These are phyloP conservation scores for Vishniacozyma victoriae DNA, from an alignment of 768 basidiomycete species.

Conservation along the genomic window DNA sequence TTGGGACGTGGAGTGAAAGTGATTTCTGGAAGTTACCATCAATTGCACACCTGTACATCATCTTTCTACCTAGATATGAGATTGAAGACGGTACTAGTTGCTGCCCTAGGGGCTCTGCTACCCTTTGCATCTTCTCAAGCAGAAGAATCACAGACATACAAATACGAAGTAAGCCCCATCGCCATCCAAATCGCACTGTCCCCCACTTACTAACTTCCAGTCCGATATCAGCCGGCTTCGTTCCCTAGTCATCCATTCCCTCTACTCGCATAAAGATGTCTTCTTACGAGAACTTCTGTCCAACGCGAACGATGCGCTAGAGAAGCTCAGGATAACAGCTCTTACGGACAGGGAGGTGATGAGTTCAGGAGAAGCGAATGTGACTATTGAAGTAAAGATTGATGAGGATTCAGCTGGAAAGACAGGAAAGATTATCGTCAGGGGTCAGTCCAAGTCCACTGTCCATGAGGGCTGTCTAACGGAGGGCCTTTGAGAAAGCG, in stretches of 20 bases:
- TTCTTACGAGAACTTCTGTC: slow-evolving; percentile 59
- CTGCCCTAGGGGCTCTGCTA: neutral
- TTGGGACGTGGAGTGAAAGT: neutral
- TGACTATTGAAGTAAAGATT: slow-evolving; percentile 74
- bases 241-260: slow-evolving; percentile 77
- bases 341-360: slow-evolving; percentile 70
- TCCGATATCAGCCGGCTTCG: slow-evolving; percentile 89
- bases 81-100: neutral
- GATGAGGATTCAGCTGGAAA: slow-evolving; percentile 56
- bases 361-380: slow-evolving; percentile 65
- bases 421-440: slow-evolving; percentile 67
- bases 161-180: slow-evolving; percentile 24
- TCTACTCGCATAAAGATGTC: slow-evolving; percentile 50
- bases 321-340: slow-evolving; percentile 80
- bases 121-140: slow-evolving; percentile 2
- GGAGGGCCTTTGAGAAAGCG: too few species aligned
- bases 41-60: neutral
- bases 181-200: neutral
- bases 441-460: slow-evolving; percentile 51
- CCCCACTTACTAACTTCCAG: slow-evolving; percentile 48
- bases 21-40: neutral
- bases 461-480: neutral
- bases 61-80: neutral
- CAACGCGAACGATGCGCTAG: slow-evolving; percentile 80
- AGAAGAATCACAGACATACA: slow-evolving; percentile 21